A percentile compares a stretch with the other conserved stretches of the same genome.
Evolutionary conservation across 1,284 basidiomycete species (phyloP).

Genomic region (Ceratobasidium sp.): DNA sequence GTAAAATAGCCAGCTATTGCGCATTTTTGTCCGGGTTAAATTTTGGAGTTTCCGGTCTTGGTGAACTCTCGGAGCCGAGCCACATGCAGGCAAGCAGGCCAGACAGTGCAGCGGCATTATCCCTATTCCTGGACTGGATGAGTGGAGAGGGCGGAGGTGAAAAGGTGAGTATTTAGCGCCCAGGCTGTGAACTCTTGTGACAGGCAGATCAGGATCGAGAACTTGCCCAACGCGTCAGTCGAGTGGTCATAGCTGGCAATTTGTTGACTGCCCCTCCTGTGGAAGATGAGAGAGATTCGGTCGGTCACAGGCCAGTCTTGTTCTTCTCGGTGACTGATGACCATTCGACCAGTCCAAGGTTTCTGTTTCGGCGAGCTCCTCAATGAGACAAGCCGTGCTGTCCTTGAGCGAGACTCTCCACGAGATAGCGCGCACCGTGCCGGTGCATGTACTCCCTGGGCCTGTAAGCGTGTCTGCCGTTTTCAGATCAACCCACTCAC

Average conservation of each 20-base stretch:
- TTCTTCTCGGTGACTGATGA: background rate
- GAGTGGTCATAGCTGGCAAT: slow-evolving; percentile 29
- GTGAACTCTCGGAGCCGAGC: background rate
- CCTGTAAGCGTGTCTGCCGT: slow-evolving; percentile 50
- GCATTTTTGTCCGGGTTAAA: slow-evolving; percentile 24
- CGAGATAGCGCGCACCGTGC: slow-evolving; percentile 74
- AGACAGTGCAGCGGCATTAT: slow-evolving; percentile 7
- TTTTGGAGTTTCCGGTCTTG: slow-evolving; percentile 13
- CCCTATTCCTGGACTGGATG: slow-evolving; percentile 32
- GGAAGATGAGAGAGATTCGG: slow-evolving; percentile 38
- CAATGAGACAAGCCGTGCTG: slow-evolving; percentile 21
- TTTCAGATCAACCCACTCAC: slow-evolving; percentile 77
- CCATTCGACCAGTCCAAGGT: slow-evolving; percentile 18
- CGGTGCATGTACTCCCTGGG: slow-evolving; percentile 86
- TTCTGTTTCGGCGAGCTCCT: slow-evolving; percentile 14
- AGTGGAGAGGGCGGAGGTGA: slow-evolving; percentile 35
- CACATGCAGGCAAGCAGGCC: background rate
- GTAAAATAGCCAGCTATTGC: slow-evolving; percentile 12
- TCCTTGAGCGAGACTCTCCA: slow-evolving; percentile 58
- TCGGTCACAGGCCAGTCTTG: background rate
- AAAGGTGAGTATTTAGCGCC: background rate
- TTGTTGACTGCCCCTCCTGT: slow-evolving; percentile 10
- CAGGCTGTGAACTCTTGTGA: background rate
- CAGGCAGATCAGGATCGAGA: slow-evolving; percentile 10
- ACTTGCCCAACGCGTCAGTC: slow-evolving; percentile 24